phyloP scores from a whole-genome alignment of 2,329 filamentous ascomycete genomes.

The Epichloe sylvatica region DNA sequence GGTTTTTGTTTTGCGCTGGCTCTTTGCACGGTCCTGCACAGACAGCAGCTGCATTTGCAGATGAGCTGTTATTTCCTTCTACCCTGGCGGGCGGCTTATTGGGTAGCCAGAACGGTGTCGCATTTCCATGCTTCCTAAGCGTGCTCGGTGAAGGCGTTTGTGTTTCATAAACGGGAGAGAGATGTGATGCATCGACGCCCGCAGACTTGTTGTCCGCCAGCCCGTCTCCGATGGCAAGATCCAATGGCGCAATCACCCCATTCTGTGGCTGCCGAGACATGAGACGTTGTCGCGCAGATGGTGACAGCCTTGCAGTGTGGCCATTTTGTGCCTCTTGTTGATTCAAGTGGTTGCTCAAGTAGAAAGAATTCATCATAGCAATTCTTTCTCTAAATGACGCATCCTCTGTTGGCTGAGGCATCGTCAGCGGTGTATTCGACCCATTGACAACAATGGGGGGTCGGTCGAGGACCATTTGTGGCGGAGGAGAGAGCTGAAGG shows the following conservation, averaged over 20 bases:
- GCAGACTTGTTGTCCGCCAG: conserved; percentile 20
- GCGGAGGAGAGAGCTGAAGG: neutral
- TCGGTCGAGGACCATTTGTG: conserved; percentile 12
- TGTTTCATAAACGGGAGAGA: conserved; percentile 64
- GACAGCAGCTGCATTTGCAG: neutral
- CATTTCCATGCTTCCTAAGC: conserved; percentile 30
- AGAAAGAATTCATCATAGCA: conserved; percentile 24
- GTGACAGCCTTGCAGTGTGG: conserved; percentile 17
- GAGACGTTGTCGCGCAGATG: conserved; percentile 23
- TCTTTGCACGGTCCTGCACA: neutral
- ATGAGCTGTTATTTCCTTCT: neutral
- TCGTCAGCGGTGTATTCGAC: conserved; percentile 11
- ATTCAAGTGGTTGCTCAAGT: conserved; percentile 13
- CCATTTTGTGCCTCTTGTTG: conserved; percentile 19
- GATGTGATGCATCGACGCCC: conserved; percentile 30
- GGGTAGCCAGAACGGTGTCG: conserved; percentile 12
- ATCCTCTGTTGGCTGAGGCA: conserved; percentile 18
- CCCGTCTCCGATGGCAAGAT: conserved; percentile 37
- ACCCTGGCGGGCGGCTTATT: conserved; percentile 11
- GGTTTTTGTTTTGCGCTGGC: neutral
- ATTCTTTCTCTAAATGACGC: conserved; percentile 29
- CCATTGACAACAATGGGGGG: conserved; percentile 25
- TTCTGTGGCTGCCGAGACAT: conserved; percentile 31
- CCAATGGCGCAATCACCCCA: conserved; percentile 39
- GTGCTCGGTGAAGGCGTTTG: conserved; percentile 56